Base-by-base conservation (phyloP, 2,329 filamentous ascomycete genomes). In the Taxawa tesnikishii region DNA sequence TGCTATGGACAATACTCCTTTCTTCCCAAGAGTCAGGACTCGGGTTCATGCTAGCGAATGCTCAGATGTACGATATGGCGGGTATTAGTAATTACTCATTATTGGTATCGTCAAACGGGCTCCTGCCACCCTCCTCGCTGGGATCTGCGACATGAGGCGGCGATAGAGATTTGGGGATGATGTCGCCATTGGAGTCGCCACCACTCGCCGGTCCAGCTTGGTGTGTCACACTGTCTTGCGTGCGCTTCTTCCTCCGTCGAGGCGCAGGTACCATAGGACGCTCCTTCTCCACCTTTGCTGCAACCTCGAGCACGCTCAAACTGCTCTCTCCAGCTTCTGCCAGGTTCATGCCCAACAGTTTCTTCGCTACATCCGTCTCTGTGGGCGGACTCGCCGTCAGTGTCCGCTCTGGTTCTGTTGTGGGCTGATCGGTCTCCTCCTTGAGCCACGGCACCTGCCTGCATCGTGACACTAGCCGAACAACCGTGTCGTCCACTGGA, bases 221-320 rank as follows among this genome's bases (percentile, higher is more conserved):
- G 15, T 49, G 38, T 30, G 44, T 45, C 25, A 35, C 32, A 32
- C 33, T 46, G 29, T 39, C 45, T 41, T 41, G 38, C 17, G 33
- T 32, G 28, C 28, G 37, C 27, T 34, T 41, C 31, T 49, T 73
- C 36, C 53, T 58, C 28, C 78, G 68, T 50, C 82, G 84, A 5
- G 83, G 83, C 12, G 83, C 85, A 46, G 85, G 76, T 14, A 88
- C 74, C 1, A 81, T 83, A 0, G 83, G 83, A 53, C 82, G 85
- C 56, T 88, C 83, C 52, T 70, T 83, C 27, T 85, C 79, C 8
- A 74, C 73, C 5, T 56, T 54, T 11, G 84, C 83, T 17, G 46
- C 45, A 26, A 93, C 74, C 45, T 90, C 80, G 19, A 74, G 65
- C 28, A 90, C 79, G 48, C 81, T 87, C 42, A 83, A 62, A 46